These are phyloP conservation scores for Physaria fendleri DNA, from an alignment of 345 rosid species.

Conservation along the genomic window DNA sequence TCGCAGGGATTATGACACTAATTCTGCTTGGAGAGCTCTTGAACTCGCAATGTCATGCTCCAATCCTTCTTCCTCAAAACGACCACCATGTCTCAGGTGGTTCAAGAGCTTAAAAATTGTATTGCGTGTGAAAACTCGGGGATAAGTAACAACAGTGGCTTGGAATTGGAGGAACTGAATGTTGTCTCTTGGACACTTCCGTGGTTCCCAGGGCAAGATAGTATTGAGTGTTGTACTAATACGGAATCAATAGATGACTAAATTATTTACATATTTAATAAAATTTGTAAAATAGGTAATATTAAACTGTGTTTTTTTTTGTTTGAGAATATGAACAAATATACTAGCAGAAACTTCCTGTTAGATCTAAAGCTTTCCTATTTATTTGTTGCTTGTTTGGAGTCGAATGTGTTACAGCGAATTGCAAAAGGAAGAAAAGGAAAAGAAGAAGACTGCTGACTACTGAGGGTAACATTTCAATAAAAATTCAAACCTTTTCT, in stretches of 20 bases:
- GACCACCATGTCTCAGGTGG: conserved; percentile 1
- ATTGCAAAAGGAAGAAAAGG: too few species aligned
- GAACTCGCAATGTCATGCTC: conserved; percentile 12
- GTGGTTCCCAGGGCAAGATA: background rate
- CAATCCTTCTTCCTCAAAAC: background rate
- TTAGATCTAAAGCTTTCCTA: too few species aligned
- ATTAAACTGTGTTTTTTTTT: background rate
- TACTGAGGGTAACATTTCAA: too few species aligned
- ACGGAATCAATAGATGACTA: too few species aligned
- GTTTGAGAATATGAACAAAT: too few species aligned
- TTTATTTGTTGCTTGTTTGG: too few species aligned
- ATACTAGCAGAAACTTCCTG: too few species aligned
- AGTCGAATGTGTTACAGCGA: too few species aligned
- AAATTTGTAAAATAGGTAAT: background rate
- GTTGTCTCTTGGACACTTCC: background rate
- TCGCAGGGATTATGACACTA: background rate
- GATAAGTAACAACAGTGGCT: background rate
- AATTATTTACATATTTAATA: too few species aligned
- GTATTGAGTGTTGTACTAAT: too few species aligned
- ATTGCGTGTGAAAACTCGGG: background rate
- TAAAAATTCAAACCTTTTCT: too few species aligned
- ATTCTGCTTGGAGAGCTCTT: conserved; percentile 9
- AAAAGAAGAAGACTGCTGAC: too few species aligned
- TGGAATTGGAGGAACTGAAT: background rate
- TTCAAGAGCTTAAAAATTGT: background rate